Evolutionary conservation across 352 stramenopile species (phyloP), one percentile per base, ranked within the genome.

Genomic region (Pythium periplocum): DNA sequence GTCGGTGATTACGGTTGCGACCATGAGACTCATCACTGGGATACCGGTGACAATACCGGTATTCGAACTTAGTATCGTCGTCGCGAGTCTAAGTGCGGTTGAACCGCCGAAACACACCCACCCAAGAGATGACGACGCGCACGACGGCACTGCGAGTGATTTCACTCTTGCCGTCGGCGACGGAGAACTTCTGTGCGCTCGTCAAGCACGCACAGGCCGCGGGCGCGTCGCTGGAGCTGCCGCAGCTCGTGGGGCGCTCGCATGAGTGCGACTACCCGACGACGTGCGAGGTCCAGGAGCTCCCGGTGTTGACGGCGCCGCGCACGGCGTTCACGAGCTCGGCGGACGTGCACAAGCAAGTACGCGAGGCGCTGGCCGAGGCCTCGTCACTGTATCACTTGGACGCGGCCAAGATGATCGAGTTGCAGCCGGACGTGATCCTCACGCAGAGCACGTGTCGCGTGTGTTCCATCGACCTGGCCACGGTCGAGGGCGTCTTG

Each of bases 401-500:
- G 42, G 67, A 90, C 53, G 59, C 68, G 0, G 61, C 33, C 5
- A 41, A 50, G n/a, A 52, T 90, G 31, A 58, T 68, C 9, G 54
- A 51, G 17, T 55, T 90, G 6, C 35, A 51, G 49, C 76, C 80
- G 8, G 75, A 90, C 48, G 67, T 90, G 47, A 85, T 90, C 57
- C 60, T 90, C 50, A 87, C 78, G 17, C 80, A 90, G 51, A 85
- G 75, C 53, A 66, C 78, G 9, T 90, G 80, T 57, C 71, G 73
- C 45, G 80, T 90, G 10, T 90, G 80, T 52, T 87, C 80, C 41
- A 86, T 90, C 53, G 80, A 90, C 51, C 45, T 84, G 44, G 66
- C 63, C 36, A 80, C 62, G 31, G 73, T 90, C 17, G 56, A 73
- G 47, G 57, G 51, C 42, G 55, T 64, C 11, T 53, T 71, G 34